phyloP scores from a whole-genome alignment of 352 stramenopile genomes.

The Globisporangium takayamanum region DNA sequence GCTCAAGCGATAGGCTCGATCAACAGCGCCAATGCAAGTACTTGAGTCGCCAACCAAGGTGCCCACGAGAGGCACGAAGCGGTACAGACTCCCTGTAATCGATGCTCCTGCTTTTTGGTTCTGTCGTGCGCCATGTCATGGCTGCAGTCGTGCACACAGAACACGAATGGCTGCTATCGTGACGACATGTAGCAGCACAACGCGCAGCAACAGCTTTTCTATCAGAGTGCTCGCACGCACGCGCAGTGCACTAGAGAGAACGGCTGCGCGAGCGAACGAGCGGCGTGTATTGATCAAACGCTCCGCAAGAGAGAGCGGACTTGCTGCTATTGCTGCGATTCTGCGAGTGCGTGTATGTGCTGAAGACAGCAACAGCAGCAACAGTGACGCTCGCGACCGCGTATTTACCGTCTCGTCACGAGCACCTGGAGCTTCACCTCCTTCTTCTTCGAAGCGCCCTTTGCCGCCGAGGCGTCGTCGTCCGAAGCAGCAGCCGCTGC shows the following conservation, averaged over 20 bases:
- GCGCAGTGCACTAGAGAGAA: background rate
- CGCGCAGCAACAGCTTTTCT: background rate
- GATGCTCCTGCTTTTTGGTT: too few species aligned
- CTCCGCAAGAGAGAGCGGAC: background rate
- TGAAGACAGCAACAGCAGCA: background rate
- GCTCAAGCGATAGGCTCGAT: too few species aligned
- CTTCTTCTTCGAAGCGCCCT: constrained; percentile 70
- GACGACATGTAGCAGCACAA: background rate
- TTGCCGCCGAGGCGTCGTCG: constrained; percentile 22
- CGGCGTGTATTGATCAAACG: constrained; percentile 3
- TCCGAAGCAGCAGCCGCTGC: constrained; percentile 15
- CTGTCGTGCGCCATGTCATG: too few species aligned
- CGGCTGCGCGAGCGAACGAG: background rate
- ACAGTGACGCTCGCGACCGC: background rate
- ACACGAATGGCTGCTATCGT: too few species aligned
- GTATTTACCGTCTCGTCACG: constrained; percentile 58
- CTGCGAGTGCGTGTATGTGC: background rate
- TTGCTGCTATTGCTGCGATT: constrained; percentile 3
- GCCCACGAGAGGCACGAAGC: too few species aligned
- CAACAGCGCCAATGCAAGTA: too few species aligned
- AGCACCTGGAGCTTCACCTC: constrained; percentile 58
- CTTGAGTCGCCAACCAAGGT: too few species aligned
- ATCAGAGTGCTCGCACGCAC: background rate
- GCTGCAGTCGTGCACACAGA: too few species aligned
- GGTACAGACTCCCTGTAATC: too few species aligned